Base-by-base conservation (phyloP, 805 yeast genomes). In the Yamadazyma endophytica region DNA sequence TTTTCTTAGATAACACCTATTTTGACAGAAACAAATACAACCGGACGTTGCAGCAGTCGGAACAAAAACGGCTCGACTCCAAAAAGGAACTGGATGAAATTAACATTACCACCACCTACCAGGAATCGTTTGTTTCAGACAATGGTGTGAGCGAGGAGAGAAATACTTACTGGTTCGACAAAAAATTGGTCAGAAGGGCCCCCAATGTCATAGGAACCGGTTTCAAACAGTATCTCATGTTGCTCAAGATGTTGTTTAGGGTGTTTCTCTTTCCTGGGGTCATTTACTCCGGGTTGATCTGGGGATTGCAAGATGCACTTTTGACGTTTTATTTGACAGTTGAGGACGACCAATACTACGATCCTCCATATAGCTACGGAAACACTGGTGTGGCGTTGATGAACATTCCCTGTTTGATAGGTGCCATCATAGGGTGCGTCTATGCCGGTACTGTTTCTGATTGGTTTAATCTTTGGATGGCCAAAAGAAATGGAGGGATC, bases 1-100 rank as follows among this genome's bases (percentile, higher is more conserved):
- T 76, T 35, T 60, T 68, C 19, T 65, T 73, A 72, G 79, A 75
- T 46, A 80, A 76, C 46, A 74, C 82, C 9, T 66, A 62, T 31
- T 75, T 73, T 39, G 64, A 64, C 37, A 46, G 67, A 26, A 35
- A 46, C 15, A 45, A 37, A 26, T 54, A 52, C 18, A 32, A 32
- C n/a, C 29, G 18, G 9, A 23, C n/a, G n/a, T n/a, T n/a, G n/a
- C n/a, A n/a, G n/a, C n/a, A n/a, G n/a, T 3, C 26, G 28, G 3
- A 18, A 24, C 13, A 21, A 26, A 3, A 11, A 12, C 13, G 18
- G 13, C 12, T 5, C 18, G 7, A 2, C 13, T 14, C 17, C 69
- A 4, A n/a, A n/a, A n/a, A n/a, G n/a, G n/a, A n/a, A n/a, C n/a
- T n/a, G n/a, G n/a, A 23, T 9, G 29, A 30, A 5, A 20, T 27